A percentile compares a stretch with the other conserved stretches of the same genome.
These are phyloP conservation scores for Wickerhamiella sergipiensis DNA, from an alignment of 805 yeast genomes.

Conservation along the genomic window DNA sequence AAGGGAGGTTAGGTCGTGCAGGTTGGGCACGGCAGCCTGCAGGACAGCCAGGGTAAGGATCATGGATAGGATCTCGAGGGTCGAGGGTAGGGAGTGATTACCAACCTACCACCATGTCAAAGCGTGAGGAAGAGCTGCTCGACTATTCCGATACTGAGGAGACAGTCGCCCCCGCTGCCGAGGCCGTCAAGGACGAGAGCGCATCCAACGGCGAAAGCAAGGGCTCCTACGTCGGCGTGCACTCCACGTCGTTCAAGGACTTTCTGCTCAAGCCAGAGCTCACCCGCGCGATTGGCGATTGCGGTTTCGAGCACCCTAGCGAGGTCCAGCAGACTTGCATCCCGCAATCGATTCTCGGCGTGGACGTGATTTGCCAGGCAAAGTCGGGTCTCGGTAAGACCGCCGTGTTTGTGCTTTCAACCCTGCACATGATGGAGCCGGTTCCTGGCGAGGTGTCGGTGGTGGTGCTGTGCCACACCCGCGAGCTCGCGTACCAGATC, in stretches of 20 bases:
- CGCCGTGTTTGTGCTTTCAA: constrained; percentile 91
- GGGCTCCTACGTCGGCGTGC: constrained; percentile 96
- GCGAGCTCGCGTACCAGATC: constrained; percentile 97
- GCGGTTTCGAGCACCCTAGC: constrained; percentile 99
- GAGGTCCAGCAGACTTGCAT: constrained; percentile 98
- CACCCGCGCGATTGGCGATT: constrained; percentile 93
- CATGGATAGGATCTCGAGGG: too few relatives aligned
- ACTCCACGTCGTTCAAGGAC: constrained; percentile 97
- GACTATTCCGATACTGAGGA: constrained; percentile 99
- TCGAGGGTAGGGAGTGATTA: not conserved
- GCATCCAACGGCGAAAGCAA: constrained; percentile 45
- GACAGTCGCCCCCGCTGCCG: constrained; percentile 40
- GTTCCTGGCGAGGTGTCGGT: constrained; percentile 94
- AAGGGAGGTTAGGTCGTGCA: too few relatives aligned
- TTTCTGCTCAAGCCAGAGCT: constrained; percentile 92
- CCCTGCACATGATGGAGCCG: constrained; percentile 94
- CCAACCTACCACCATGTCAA: constrained; percentile 13
- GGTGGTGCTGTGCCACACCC: constrained; percentile 91
- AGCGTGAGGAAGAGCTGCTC: constrained; percentile 91
- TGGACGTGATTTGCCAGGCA: constrained; percentile 97
- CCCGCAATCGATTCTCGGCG: constrained; percentile 95
- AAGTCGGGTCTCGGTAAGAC: constrained; percentile 99
- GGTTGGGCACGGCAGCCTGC: too few relatives aligned
- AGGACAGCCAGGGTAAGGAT: not conserved
- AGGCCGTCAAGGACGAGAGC: constrained; percentile 15